Base-by-base conservation (phyloP, 306 rosid genomes). In the Cucurbita argyrosperma region DNA sequence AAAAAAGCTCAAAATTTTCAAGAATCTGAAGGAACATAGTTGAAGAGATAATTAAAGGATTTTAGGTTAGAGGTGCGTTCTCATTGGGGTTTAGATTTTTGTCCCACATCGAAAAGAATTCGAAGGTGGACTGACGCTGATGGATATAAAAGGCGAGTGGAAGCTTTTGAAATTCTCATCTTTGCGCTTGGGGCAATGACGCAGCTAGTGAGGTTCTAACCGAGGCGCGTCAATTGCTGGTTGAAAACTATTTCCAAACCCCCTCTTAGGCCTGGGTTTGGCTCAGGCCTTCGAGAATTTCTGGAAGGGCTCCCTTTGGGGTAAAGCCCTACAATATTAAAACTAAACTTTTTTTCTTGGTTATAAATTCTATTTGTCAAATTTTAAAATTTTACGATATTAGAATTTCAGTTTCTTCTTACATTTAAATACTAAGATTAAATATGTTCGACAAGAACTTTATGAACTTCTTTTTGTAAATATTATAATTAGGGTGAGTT, bases 121-220 rank as follows among this genome's bases (percentile, higher is more conserved):
- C 0, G 9, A 49, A 13, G 13, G 42, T 37, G 9, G 58, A 26
- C 5, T 0, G 52, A 43, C 10, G n/a, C 5, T 5, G 3, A 4
- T 11, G 35, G 2, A 0, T 49, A 49, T 69, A 69, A 49, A 69
- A 49, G 2, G 59, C 5, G 13, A 23, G 43, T 67, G 42, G 5
- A 26, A 26, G 13, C 0, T 0, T 0, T 0, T 0, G 0, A 0
- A 45, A 0, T 0, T 2, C 3, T 69, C 45, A 49, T 50, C 74
- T 69, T 69, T 69, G 74, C 74, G 59, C 74, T 69, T 69, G 74
- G 74, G 74, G 59, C 74, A 69, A 69, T 69, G 74, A 69, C 74
- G 59, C 74, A 69, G 74, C 74, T 49, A 69, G 59, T 69, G 74
- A 69, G 59, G 59, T 50, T 0, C 59, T 69, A 69, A 69, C 74